These are phyloP conservation scores for Penicillium fuscoglaucum DNA, from an alignment of 2,329 filamentous ascomycete species.

Conservation along the genomic window DNA sequence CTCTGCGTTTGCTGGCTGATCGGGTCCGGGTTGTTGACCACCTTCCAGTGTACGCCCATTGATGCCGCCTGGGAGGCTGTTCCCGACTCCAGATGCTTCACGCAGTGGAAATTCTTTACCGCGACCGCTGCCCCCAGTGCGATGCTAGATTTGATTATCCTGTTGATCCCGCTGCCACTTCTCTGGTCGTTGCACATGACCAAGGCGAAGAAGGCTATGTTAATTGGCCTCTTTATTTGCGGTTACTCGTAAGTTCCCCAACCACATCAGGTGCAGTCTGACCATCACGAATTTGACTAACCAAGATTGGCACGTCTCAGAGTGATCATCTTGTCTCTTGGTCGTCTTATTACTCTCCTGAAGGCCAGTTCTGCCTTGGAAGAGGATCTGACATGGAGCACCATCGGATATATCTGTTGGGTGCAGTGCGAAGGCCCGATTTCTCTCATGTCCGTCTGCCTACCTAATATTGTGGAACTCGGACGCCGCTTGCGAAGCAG, in stretches of 20 bases:
- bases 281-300: not conserved
- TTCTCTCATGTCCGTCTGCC: not conserved
- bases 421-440: not conserved
- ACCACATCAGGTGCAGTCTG: not conserved
- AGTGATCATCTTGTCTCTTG: not conserved
- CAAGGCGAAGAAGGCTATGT: not conserved
- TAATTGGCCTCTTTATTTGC: not conserved
- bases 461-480: not conserved
- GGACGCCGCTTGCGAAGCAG: not conserved
- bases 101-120: not conserved
- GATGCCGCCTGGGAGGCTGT: not conserved
- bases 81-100: not conserved
- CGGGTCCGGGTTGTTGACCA: not conserved
- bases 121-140: not conserved
- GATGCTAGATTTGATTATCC: not conserved
- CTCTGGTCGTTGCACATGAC: not conserved
- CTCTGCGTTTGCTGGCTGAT: not conserved
- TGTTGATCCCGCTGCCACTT: not conserved
- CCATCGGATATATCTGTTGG: not conserved
- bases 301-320: not conserved
- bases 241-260: not conserved
- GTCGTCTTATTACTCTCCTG: not conserved
- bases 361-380: not conserved
- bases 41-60: not conserved
- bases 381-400: not conserved